phyloP scores from a whole-genome alignment of 768 basidiomycete species.

The Leccinum boreale region DNA sequence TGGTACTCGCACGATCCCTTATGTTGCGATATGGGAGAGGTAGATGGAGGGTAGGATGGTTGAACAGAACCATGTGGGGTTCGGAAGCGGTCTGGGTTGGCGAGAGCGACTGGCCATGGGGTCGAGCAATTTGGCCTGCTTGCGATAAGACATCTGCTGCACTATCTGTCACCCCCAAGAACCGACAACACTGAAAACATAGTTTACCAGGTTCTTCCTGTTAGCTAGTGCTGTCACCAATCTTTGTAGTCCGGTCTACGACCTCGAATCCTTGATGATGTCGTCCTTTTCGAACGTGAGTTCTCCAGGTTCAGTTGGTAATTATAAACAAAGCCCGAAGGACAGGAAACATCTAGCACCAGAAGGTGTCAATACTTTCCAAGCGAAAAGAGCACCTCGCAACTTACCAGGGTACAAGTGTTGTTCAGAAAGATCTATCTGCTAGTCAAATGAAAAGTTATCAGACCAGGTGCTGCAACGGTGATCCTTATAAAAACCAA shows the following conservation, averaged over 20 bases:
- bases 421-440: too few species aligned
- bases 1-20: slow-evolving; percentile 22
- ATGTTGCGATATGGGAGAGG: slow-evolving; percentile 7
- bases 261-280: slow-evolving; percentile 69
- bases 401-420: too few species aligned
- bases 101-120: slow-evolving; percentile 12
- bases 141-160: slow-evolving; percentile 11
- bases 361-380: too few species aligned
- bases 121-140: slow-evolving; percentile 9
- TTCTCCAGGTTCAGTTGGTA: slow-evolving; percentile 85
- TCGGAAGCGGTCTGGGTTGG: slow-evolving; percentile 15
- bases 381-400: too few species aligned
- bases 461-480: too few species aligned
- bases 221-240: slow-evolving; percentile 95
- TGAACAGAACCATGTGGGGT: slow-evolving; percentile 10
- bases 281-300: slow-evolving; percentile 90
- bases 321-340: slow-evolving; percentile 72
- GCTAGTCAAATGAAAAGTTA: too few species aligned
- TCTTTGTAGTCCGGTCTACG: slow-evolving; percentile 92
- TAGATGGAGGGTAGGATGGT: slow-evolving; percentile 10
- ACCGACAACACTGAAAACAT: slow-evolving; percentile 74
- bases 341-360: too few species aligned
- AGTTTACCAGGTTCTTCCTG: slow-evolving; percentile 92
- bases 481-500: too few species aligned
- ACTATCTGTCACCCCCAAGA: slow-evolving; percentile 61